phyloP scores from a whole-genome alignment of 352 stramenopile species.

The Globisporangium camurandrum region DNA sequence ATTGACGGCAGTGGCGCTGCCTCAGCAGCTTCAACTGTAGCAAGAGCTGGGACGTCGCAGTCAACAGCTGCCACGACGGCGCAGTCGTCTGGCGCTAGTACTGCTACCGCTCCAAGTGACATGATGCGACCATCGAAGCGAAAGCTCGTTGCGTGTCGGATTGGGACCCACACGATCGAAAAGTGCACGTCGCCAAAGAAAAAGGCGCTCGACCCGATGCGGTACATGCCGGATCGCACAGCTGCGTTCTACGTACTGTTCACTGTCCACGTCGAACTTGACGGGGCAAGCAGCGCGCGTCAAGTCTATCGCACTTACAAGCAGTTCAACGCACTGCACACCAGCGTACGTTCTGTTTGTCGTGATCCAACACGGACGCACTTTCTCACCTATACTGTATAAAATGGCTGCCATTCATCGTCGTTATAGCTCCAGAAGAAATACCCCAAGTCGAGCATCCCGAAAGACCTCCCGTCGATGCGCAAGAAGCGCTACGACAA shows the following conservation, averaged over 20 bases:
- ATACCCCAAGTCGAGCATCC: conserved; percentile 62
- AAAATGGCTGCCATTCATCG: too few relatives aligned
- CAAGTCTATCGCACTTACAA: conserved; percentile 60
- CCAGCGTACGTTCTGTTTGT: conserved; percentile 16
- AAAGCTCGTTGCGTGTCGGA: conserved; percentile 22
- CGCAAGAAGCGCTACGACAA: conserved; percentile 67
- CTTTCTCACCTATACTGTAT: background rate
- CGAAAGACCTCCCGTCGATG: conserved; percentile 52
- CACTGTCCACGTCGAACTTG: conserved; percentile 42
- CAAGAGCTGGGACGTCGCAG: background rate
- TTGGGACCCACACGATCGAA: conserved; percentile 62
- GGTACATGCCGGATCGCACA: conserved; percentile 55
- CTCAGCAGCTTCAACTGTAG: background rate
- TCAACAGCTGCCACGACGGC: background rate
- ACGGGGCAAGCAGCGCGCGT: conserved; percentile 26
- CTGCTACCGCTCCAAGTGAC: background rate
- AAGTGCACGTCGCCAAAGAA: conserved; percentile 55
- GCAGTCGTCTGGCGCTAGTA: background rate
- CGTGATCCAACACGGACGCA: too few relatives aligned
- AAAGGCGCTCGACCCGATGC: conserved; percentile 60
- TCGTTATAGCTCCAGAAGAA: conserved; percentile 50
- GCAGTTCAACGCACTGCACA: conserved; percentile 51
- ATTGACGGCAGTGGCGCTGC: background rate
- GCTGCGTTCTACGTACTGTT: conserved; percentile 50
- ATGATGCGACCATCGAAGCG: background rate